phyloP scores from a whole-genome alignment of 768 basidiomycete genomes.

The Tylopilus sp. region DNA sequence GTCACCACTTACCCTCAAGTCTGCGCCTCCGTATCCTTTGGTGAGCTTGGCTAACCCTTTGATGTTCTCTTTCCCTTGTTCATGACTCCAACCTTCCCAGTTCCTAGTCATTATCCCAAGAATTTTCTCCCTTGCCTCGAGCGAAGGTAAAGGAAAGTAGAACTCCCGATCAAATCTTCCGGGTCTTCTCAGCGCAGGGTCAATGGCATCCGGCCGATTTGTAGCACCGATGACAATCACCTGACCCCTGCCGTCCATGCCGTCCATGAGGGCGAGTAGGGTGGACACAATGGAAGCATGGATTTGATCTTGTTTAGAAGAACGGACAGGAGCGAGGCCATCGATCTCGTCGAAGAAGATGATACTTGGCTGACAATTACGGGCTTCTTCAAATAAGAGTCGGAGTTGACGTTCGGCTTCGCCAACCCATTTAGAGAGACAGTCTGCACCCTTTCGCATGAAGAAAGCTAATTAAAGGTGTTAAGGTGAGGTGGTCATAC shows the following conservation, averaged over 20 bases:
- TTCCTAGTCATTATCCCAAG: constrained; percentile 84
- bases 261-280: constrained; percentile 95
- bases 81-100: constrained; percentile 81
- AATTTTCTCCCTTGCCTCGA: constrained; percentile 85
- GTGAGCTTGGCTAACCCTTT: constrained; percentile 82
- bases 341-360: constrained; percentile 99
- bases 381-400: constrained; percentile 93
- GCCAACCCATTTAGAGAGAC: constrained; percentile 98
- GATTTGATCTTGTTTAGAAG: constrained; percentile 98
- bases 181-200: constrained; percentile 90
- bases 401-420: constrained; percentile 97
- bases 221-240: constrained; percentile 98
- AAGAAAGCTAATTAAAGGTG: constrained; percentile 74
- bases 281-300: constrained; percentile 98
- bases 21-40: constrained; percentile 97
- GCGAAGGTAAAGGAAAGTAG: constrained; percentile 88
- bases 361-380: constrained; percentile 88
- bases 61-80: constrained; percentile 44
- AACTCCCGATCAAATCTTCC: constrained; percentile 98
- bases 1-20: constrained; percentile 68
- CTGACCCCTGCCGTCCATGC: constrained; percentile 97
- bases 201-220: constrained; percentile 96
- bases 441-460: constrained; percentile 99
- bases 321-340: constrained; percentile 94
- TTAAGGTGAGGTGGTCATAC: not conserved